Percentiles rank a stretch among this genome's conserved stretches.
phyloP scores from a whole-genome alignment of 1,284 basidiomycete species.

The Fomitopsis betulina region DNA sequence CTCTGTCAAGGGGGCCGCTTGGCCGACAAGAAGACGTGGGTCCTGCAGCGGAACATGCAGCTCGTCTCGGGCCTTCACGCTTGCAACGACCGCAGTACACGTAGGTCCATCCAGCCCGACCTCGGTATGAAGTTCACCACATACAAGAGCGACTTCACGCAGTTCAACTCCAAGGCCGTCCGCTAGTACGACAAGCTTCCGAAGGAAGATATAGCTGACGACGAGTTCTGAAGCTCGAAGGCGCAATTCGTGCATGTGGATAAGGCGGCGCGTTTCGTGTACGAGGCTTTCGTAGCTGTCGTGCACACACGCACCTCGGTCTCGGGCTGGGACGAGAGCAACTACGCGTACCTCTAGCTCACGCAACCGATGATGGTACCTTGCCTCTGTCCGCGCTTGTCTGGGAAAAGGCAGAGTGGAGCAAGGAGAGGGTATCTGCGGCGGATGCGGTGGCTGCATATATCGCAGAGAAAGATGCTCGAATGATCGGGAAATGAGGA shows the following conservation, averaged over 20 bases:
- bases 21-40: neutral
- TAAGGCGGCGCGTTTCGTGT: neutral
- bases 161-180: neutral
- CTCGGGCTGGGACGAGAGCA: slow-evolving; percentile 1
- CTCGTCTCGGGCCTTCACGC: neutral
- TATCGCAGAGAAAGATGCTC: no score
- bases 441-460: no score
- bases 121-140: neutral
- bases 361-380: neutral
- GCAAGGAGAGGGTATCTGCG: no score
- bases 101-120: neutral
- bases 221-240: neutral
- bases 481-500: no score
- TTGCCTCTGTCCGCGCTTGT: neutral
- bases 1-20: neutral
- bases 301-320: neutral
- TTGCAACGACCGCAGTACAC: neutral
- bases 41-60: neutral
- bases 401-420: neutral
- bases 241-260: neutral
- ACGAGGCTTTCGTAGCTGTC: neutral
- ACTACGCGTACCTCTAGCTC: neutral
- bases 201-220: neutral
- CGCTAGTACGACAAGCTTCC: neutral
- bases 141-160: neutral